A percentile compares a stretch with the other conserved stretches of the same genome.
These are phyloP conservation scores for Karstenula rhodostoma DNA, from an alignment of 2,329 filamentous ascomycete genomes.

Conservation along the genomic window DNA sequence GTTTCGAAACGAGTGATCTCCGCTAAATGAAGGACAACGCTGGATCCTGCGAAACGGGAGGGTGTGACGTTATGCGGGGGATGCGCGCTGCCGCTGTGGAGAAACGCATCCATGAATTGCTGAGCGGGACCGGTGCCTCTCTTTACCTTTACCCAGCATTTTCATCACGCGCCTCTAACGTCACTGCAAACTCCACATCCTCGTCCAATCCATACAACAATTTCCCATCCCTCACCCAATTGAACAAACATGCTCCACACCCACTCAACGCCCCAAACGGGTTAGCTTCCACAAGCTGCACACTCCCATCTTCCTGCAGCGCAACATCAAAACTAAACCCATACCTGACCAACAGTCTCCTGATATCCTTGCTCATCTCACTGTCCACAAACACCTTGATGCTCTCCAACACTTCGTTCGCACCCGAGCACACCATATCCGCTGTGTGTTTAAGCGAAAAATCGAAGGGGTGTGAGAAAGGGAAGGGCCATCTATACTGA, in stretches of 20 bases:
- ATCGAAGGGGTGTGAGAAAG: conserved; percentile 10
- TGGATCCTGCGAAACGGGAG: neutral
- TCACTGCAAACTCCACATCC: neutral
- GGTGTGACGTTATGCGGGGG: conserved; percentile 14
- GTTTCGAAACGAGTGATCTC: conserved; percentile 17
- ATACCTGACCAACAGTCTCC: conserved; percentile 44
- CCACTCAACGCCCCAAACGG: conserved; percentile 55
- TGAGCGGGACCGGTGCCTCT: neutral
- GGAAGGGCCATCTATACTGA: conserved; percentile 23
- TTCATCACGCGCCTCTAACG: neutral
- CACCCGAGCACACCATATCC: conserved; percentile 7
- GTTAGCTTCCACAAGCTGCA: conserved; percentile 56
- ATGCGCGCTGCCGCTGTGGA: neutral
- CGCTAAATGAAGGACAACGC: conserved; percentile 4
- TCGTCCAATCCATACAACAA: conserved; percentile 47
- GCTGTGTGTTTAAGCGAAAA: conserved; percentile 6
- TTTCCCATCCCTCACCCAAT: conserved; percentile 53
- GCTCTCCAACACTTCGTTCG: conserved; percentile 5
- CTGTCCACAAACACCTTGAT: conserved; percentile 10
- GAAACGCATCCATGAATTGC: too few species aligned
- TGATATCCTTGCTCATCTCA: conserved; percentile 15
- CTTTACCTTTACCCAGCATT: neutral
- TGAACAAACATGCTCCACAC: conserved; percentile 58
- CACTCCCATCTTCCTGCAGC: conserved; percentile 40
- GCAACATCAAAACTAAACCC: conserved; percentile 57